Base-by-base conservation (phyloP, 768 basidiomycete species). In the Trametes villosa region DNA sequence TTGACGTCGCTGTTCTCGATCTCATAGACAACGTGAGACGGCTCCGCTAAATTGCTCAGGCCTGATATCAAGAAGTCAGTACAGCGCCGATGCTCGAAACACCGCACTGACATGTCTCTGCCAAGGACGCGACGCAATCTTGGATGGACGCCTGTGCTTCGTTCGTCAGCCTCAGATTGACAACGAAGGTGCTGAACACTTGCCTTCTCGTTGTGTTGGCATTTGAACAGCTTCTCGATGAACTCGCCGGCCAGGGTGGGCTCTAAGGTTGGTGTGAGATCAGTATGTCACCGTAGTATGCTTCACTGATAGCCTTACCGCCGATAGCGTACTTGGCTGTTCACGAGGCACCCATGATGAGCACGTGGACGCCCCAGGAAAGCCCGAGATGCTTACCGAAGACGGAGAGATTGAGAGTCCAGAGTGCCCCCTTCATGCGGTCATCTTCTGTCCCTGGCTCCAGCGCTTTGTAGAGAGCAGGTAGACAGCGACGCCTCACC, bases 401-500 rank as follows among this genome's bases (percentile, higher is more conserved):
- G 5, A 79, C 78, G 11, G 86, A 77, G 9, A 80, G 77, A 67
- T 90, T 87, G 30, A 94, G 70, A 4, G 88, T 87, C 85, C 91
- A 94, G 20, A 94, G 74, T 3, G 92, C 91, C 11, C 94, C 94
- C 76, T 97, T 96, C 87, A 94, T 92, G n/a, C 89, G 82, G 70
- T 94, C 92, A 66, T 92, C 91, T 38, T 95, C 92, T 20, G 81
- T 82, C 3, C 88, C 91, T 7, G 87, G 85, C 50, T 83, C 78
- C 52, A 89, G 74, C 5, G 84, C 82, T 40, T 78, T 71, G 60
- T 85, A 83, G n/a, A 89, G 71, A 42, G 76, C 60, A 9, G 88
- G 87, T 20, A 89, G 76, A 36, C 82, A 81, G n/a, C 88, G 83
- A 17, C 79, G 80, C 33, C 86, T 79, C 36, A 88, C 81, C 5